phyloP scores from a whole-genome alignment of 2,329 filamentous ascomycete genomes.

The Leptographium radiaticola region DNA sequence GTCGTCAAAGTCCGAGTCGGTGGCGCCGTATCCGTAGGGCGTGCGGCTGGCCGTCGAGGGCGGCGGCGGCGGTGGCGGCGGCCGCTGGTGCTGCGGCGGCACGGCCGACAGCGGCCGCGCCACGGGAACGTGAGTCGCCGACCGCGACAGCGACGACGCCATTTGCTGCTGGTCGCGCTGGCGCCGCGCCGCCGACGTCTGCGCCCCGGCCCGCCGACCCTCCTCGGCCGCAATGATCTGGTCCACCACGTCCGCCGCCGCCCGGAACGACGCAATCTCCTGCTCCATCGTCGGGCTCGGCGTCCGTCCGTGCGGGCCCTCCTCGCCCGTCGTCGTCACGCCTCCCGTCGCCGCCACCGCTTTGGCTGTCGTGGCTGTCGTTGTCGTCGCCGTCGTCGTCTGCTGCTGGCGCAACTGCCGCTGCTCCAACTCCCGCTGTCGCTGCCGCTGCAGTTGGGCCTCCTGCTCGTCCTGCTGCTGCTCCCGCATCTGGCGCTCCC shows the following conservation, averaged over 20 bases:
- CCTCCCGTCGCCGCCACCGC: background rate
- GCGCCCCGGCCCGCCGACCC: slow-evolving; percentile 11
- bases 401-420: background rate
- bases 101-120: background rate
- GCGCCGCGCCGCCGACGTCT: slow-evolving; percentile 12
- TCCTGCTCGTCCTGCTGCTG: background rate
- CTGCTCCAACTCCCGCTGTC: background rate
- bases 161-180: slow-evolving; percentile 4
- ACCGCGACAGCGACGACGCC: background rate
- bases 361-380: background rate
- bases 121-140: background rate
- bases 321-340: no score
- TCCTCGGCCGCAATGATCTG: slow-evolving; percentile 32
- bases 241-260: slow-evolving; percentile 30
- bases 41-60: background rate
- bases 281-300: slow-evolving; percentile 28
- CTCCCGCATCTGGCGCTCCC: background rate
- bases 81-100: background rate
- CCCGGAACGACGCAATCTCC: slow-evolving; percentile 34
- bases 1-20: slow-evolving; percentile 12
- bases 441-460: background rate
- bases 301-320: background rate
- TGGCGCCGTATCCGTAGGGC: slow-evolving; percentile 1
- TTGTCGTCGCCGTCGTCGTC: background rate
- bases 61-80: slow-evolving; percentile 1